Evolutionary conservation across 345 rosid genomes (phyloP), one percentile per base, ranked within the genome.

Genomic region (Hibiscus mutabilis): DNA sequence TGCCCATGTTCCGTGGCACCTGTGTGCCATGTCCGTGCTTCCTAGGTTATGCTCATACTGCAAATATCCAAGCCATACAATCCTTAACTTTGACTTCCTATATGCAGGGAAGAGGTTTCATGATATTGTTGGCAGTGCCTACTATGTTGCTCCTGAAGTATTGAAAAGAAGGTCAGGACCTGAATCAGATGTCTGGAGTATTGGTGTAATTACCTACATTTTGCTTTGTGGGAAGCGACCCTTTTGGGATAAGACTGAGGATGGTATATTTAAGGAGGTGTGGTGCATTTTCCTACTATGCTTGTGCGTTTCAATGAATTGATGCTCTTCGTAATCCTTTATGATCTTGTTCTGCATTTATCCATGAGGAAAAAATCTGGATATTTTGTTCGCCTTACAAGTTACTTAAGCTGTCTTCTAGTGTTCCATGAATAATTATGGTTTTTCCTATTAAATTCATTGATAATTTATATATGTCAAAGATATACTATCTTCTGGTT

Each of bases 141-240:
- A 96, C 66, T 96, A 91, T 57, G 99, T 96, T 62, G 99, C 99
- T 77, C 99, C 99, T 14, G 99, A 96, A 81, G 99, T 96, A 70
- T 76, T 96, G 80, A 91, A 85, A 79, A 89, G 99, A 15, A 91
- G 68, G 77, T 92, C 99, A 7, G 99, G 99, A 44, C 99, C 99
- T 3, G 98, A 96, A 83, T 96, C 97, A 76, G 99, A 96, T 83
- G 98, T 87, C 65, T 96, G 99, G 99, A 96, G 98, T 73, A 96
- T 96, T 22, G 99, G 97, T 66, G 99, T 96, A 2, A 92, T 92
- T 51, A 96, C 96, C 66, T 96, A 92, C 81, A 96, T 96, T 82
- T 85, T 96, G 60, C 90, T 96, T 5, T 96, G 95, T 33, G 98
- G 98, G 47, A 92, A 88, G 81, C 84, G 99, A 22, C 99, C 99